phyloP scores from a whole-genome alignment of 2,329 filamentous ascomycete genomes.

The Verticillium nonalfalfae region DNA sequence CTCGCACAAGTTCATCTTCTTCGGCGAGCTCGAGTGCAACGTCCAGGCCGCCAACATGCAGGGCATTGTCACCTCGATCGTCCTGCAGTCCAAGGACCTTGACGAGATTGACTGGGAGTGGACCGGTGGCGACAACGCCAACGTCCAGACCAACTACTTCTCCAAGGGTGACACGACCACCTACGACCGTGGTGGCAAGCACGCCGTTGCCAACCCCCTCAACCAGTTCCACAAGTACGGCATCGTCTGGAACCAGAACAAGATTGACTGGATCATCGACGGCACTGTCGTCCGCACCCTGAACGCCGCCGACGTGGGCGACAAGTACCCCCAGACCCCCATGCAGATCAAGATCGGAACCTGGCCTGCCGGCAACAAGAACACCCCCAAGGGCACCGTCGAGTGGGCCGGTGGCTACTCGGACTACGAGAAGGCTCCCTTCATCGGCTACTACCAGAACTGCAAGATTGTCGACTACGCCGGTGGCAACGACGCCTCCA shows the following conservation, averaged over 20 bases:
- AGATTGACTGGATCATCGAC: constrained; percentile 60
- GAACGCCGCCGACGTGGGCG: constrained; percentile 52
- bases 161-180: constrained; percentile 65
- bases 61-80: constrained; percentile 84
- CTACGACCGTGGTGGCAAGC: constrained; percentile 63
- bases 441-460: constrained; percentile 50
- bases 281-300: constrained; percentile 56
- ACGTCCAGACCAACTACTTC: constrained; percentile 87
- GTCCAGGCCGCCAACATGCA: constrained; percentile 73
- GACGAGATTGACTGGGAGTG: constrained; percentile 98
- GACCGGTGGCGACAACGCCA: constrained; percentile 66
- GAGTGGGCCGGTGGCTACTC: constrained; percentile 58
- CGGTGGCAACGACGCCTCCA: constrained; percentile 33
- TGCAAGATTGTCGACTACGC: constrained; percentile 48
- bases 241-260: constrained; percentile 60
- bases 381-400: constrained; percentile 64
- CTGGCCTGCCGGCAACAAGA: constrained; percentile 54
- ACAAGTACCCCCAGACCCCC: constrained; percentile 65
- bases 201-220: constrained; percentile 47
- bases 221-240: constrained; percentile 59
- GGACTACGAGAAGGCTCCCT: constrained; percentile 45
- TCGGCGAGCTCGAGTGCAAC: constrained; percentile 75
- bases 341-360: constrained; percentile 65
- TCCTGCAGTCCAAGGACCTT: constrained; percentile 83
- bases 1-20: constrained; percentile 90